Evolutionary conservation across 2,329 filamentous ascomycete species (phyloP).

Genomic region (Zopfia rhizophila): DNA sequence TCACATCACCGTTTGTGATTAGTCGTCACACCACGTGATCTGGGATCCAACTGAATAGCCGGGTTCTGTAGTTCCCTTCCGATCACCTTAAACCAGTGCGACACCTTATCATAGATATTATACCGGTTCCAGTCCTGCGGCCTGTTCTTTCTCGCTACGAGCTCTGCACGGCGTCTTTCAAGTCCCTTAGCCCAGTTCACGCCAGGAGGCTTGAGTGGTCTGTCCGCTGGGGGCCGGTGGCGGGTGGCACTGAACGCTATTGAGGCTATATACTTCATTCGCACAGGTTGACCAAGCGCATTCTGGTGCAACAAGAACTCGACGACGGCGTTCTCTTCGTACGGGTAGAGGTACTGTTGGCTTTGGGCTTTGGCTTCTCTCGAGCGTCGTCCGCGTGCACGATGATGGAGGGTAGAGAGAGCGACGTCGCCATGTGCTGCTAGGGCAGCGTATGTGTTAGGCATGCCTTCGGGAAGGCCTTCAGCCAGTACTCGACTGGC

Average conservation of each 20-base stretch:
- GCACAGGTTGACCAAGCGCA: constrained; percentile 24
- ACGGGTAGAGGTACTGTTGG: constrained; percentile 37
- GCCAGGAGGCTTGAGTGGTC: no score
- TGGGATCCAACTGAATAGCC: no score
- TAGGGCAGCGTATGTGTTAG: constrained; percentile 17
- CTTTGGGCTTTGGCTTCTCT: constrained; percentile 36
- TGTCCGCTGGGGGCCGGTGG: constrained; percentile 14
- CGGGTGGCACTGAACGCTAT: constrained; percentile 26
- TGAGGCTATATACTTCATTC: constrained; percentile 28
- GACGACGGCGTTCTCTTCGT: constrained; percentile 29
- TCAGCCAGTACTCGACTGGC: constrained; percentile 21
- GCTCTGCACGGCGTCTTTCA: no score
- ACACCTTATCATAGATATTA: constrained; percentile 24
- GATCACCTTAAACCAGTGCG: constrained; percentile 19
- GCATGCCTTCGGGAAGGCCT: constrained; percentile 13
- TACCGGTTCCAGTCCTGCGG: constrained; percentile 20
- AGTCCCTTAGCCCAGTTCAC: constrained; percentile 17
- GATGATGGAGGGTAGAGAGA: constrained; percentile 20
- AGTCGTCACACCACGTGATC: no score
- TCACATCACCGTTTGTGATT: no score
- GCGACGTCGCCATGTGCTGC: constrained; percentile 29
- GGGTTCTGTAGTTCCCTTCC: constrained; percentile 11
- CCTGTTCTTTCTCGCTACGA: constrained; percentile 16
- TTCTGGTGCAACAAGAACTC: constrained; percentile 26
- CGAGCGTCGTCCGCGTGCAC: constrained; percentile 32